phyloP scores from a whole-genome alignment of 2,329 filamentous ascomycete species.

The Ophiostoma perfectum region DNA sequence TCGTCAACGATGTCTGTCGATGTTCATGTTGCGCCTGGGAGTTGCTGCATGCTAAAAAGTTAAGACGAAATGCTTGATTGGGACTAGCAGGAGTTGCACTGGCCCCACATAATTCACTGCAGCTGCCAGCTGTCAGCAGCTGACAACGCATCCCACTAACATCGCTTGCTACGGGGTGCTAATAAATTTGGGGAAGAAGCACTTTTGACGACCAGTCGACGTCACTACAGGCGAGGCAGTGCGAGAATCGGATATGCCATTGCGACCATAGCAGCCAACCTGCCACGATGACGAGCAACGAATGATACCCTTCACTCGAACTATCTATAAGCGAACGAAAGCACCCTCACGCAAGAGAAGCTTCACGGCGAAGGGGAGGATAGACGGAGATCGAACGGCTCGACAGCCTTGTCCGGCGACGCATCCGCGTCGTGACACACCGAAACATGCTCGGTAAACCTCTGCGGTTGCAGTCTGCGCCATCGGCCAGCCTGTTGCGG shows the following conservation, averaged over 20 bases:
- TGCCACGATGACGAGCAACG: too few relatives aligned
- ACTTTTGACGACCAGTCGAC: not conserved
- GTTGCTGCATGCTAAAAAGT: not conserved
- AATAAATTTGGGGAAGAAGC: not conserved
- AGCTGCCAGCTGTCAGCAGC: not conserved
- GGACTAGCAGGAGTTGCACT: not conserved
- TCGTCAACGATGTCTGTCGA: too few relatives aligned
- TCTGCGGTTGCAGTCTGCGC: constrained; percentile 37
- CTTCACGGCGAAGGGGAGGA: not conserved
- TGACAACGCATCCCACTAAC: not conserved
- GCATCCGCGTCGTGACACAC: not conserved
- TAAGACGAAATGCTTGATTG: not conserved
- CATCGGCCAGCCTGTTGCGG: constrained; percentile 57
- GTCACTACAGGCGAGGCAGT: too few relatives aligned
- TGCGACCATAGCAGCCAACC: too few relatives aligned
- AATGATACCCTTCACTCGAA: too few relatives aligned
- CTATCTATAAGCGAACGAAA: too few relatives aligned
- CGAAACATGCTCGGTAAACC: constrained; percentile 16
- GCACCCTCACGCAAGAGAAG: not conserved
- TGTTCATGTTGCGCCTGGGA: not conserved
- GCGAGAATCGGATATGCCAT: too few relatives aligned
- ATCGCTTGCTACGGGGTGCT: not conserved
- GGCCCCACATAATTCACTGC: not conserved
- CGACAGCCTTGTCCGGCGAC: not conserved
- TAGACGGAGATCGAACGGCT: not conserved